phyloP scores from a whole-genome alignment of 2,329 filamentous ascomycete genomes.

The Phialocephala subalpina region DNA sequence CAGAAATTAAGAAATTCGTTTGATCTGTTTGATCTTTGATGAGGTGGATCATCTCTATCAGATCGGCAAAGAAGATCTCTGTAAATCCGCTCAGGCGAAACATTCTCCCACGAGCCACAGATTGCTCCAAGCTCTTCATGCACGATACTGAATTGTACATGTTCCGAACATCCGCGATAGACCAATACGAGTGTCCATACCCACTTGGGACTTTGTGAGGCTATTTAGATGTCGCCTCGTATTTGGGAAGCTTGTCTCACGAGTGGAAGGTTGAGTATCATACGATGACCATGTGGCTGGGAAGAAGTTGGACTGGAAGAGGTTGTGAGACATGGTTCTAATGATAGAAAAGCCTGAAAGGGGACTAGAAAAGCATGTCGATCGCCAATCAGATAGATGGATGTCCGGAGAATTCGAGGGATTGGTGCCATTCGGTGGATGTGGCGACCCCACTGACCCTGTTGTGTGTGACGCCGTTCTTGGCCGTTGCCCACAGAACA shows the following conservation, averaged over 20 bases:
- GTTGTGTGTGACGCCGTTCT: too few relatives aligned
- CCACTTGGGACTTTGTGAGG: slow-evolving; percentile 18
- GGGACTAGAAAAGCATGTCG: not conserved
- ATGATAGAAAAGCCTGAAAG: not conserved
- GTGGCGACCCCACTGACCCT: too few relatives aligned
- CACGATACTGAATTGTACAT: not conserved
- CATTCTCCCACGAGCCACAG: not conserved
- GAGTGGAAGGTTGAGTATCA: slow-evolving; percentile 1
- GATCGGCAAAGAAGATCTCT: slow-evolving; percentile 9
- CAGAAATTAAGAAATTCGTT: not conserved
- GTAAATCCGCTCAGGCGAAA: not conserved
- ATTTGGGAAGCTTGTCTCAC: slow-evolving; percentile 20
- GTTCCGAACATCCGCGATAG: not conserved
- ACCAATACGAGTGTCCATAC: not conserved
- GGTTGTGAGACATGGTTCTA: not conserved
- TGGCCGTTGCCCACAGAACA: too few relatives aligned
- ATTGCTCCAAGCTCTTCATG: slow-evolving; percentile 3
- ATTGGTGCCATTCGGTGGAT: not conserved
- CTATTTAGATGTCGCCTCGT: slow-evolving; percentile 21
- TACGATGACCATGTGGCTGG: not conserved
- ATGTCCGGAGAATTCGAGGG: not conserved
- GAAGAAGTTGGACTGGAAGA: not conserved
- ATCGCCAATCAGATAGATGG: not conserved
- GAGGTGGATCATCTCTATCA: not conserved
- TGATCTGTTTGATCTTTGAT: not conserved